A percentile compares a stretch with the other conserved stretches of the same genome.
Evolutionary conservation across 2,329 filamentous ascomycete genomes (phyloP).

Genomic region (Stachybotrys elegans): DNA sequence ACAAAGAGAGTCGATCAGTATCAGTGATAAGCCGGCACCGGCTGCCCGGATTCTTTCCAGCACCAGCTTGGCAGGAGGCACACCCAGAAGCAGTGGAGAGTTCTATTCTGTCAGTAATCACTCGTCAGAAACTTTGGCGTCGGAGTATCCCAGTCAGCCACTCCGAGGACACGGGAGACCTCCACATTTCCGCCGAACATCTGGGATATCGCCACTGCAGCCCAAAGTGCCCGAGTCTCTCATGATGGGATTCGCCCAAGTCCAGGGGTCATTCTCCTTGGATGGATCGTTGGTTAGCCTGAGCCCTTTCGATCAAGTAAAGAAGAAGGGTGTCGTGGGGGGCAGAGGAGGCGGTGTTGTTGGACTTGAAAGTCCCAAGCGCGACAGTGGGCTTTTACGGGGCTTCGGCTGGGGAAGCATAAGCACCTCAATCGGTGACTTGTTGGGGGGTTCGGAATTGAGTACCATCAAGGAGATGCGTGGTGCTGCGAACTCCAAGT

Average conservation of each 20-base stretch:
- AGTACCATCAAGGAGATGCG: conserved; percentile 97
- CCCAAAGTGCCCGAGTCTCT: conserved; percentile 65
- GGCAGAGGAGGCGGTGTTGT: conserved; percentile 84
- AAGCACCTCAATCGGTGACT: conserved; percentile 79
- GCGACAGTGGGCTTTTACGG: conserved; percentile 73
- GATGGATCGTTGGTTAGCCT: conserved; percentile 90
- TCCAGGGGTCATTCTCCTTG: conserved; percentile 85
- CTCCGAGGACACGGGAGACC: conserved; percentile 30
- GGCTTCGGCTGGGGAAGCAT: conserved; percentile 85
- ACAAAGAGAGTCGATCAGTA: too few species aligned
- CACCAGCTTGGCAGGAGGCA: conserved; percentile 67
- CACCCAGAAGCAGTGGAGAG: conserved; percentile 86
- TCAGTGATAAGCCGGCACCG: conserved; percentile 54
- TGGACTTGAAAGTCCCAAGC: conserved; percentile 68
- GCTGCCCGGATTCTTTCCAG: conserved; percentile 69
- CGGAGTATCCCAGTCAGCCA: conserved; percentile 69
- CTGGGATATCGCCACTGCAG: conserved; percentile 37
- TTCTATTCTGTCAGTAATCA: conserved; percentile 95
- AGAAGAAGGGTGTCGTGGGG: conserved; percentile 85
- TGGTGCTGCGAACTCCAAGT: conserved; percentile 76
- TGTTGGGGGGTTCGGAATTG: conserved; percentile 81
- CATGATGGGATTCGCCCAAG: conserved; percentile 97
- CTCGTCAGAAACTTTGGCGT: conserved; percentile 87
- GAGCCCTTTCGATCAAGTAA: conserved; percentile 89
- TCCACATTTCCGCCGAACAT: conserved; percentile 41